A percentile compares a stretch with the other conserved stretches of the same genome.
phyloP scores from a whole-genome alignment of 768 basidiomycete genomes.

The Gloeostereum incarnatum region DNA sequence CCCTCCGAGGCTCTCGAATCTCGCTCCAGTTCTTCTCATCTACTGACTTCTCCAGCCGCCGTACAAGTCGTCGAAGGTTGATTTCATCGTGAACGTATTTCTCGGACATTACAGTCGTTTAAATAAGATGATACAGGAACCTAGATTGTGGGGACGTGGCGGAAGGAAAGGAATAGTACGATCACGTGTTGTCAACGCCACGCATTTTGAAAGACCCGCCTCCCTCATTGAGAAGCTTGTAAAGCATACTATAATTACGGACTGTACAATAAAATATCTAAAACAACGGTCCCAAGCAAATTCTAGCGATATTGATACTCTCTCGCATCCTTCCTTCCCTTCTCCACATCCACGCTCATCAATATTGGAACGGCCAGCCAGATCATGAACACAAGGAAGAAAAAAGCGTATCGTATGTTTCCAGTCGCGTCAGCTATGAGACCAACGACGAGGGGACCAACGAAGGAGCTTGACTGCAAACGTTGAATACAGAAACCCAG shows the following conservation, averaged over 20 bases:
- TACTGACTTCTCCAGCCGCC: conserved; percentile 48
- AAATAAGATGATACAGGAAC: too few relatives aligned
- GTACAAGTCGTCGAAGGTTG: conserved; percentile 54
- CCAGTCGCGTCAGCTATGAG: conserved; percentile 82
- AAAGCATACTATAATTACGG: too few relatives aligned
- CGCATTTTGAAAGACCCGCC: too few relatives aligned
- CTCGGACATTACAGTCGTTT: background rate
- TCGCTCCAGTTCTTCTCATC: conserved; percentile 27
- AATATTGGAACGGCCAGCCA: conserved; percentile 77
- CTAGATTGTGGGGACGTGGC: too few relatives aligned
- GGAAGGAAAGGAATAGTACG: too few relatives aligned
- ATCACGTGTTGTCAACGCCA: too few relatives aligned
- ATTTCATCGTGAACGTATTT: conserved; percentile 46
- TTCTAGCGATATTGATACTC: conserved; percentile 30
- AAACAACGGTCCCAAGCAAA: too few relatives aligned
- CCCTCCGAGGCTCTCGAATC: conserved; percentile 11
- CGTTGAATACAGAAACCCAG: conserved; percentile 5
- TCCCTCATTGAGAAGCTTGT: too few relatives aligned
- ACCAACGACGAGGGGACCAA: conserved; percentile 86
- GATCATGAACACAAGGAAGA: conserved; percentile 79
- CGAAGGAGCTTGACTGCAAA: conserved; percentile 76
- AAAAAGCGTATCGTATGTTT: conserved; percentile 87
- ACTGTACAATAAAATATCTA: too few relatives aligned
- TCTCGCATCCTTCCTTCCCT: conserved; percentile 45
- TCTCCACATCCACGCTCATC: conserved; percentile 55